These are phyloP conservation scores for Singerocomus rubriflavus DNA, from an alignment of 1,284 basidiomycete species.

Conservation along the genomic window DNA sequence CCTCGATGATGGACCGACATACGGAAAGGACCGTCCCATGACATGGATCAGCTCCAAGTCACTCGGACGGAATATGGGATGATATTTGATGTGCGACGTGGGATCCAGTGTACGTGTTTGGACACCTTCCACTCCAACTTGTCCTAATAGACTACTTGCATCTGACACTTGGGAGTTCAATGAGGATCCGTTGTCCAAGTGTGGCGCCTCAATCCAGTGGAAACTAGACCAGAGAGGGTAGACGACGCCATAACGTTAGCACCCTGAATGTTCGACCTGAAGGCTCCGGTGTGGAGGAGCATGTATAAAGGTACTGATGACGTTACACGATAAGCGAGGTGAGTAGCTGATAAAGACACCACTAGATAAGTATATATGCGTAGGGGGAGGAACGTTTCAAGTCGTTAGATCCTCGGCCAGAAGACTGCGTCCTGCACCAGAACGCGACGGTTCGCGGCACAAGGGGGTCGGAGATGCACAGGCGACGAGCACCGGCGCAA, in stretches of 20 bases:
- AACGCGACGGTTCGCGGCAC: too few species aligned
- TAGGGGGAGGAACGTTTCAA: slow-evolving; percentile 16
- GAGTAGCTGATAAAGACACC: slow-evolving; percentile 5
- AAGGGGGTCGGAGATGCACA: too few species aligned
- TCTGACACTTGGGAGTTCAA: too few species aligned
- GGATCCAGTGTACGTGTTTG: neutral
- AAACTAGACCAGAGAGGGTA: neutral
- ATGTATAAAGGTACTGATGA: slow-evolving; percentile 8
- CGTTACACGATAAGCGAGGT: slow-evolving; percentile 17
- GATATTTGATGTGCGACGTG: neutral
- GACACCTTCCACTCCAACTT: neutral
- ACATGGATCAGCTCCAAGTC: neutral
- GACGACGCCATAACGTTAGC: neutral
- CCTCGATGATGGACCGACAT: neutral
- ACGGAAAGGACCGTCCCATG: neutral
- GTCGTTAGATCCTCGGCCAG: neutral
- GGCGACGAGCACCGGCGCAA: too few species aligned
- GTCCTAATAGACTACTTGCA: neutral
- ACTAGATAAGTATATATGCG: neutral
- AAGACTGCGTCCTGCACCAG: neutral
- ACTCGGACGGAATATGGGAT: neutral
- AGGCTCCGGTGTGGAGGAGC: neutral
- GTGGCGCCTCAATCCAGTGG: neutral
- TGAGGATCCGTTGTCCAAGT: neutral
- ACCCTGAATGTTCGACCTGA: too few species aligned